Evolutionary conservation across 2,329 filamentous ascomycete genomes (phyloP).

Genomic region (Sclerotinia sclerotiorum): DNA sequence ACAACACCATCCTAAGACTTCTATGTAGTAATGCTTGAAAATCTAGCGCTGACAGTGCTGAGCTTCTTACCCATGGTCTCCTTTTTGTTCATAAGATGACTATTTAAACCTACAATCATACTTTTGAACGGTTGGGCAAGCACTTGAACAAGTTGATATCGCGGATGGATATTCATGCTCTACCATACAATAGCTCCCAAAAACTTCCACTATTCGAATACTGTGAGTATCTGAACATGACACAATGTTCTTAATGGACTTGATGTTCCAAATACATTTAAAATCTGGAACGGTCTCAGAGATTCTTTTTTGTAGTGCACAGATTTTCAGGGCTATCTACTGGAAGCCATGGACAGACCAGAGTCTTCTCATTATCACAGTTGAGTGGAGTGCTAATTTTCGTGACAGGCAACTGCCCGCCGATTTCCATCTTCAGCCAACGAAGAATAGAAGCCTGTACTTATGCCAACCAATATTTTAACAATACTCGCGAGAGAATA

Average conservation of each 20-base stretch:
- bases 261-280: background rate
- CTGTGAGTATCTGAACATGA: background rate
- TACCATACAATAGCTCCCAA: conserved; percentile 1
- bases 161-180: background rate
- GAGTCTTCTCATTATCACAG: background rate
- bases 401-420: background rate
- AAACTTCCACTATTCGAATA: background rate
- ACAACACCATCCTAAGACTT: background rate
- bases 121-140: background rate
- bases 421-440: background rate
- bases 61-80: background rate
- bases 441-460: background rate
- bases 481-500: background rate
- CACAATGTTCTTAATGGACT: background rate
- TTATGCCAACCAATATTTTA: background rate
- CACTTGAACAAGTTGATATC: background rate
- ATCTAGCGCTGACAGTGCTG: background rate
- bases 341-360: background rate
- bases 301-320: background rate
- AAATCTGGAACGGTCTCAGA: background rate
- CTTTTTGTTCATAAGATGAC: background rate
- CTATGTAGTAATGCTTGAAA: background rate
- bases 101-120: background rate
- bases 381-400: background rate
- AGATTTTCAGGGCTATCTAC: background rate